Percentiles rank a stretch among this genome's conserved stretches.
phyloP scores from a whole-genome alignment of 2,329 filamentous ascomycete species.

The Scopulariopsis brevicaulis region DNA sequence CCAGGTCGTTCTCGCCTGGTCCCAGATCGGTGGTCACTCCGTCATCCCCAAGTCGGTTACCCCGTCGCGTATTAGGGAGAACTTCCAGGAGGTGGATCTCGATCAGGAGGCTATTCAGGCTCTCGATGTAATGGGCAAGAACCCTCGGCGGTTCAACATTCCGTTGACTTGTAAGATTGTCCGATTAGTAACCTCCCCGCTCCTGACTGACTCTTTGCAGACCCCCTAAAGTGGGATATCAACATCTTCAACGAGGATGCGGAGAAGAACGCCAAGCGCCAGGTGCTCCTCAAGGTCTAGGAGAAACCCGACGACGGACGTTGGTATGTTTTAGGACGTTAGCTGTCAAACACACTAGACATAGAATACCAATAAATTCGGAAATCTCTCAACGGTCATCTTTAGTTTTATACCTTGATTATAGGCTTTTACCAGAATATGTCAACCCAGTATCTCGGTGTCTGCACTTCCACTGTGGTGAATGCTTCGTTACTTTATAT shows the following conservation, averaged over 20 bases:
- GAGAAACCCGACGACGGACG: too few species aligned
- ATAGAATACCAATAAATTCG: too few species aligned
- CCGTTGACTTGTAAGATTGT: slow-evolving; percentile 25
- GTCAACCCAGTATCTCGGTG: too few species aligned
- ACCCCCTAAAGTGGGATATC: slow-evolving; percentile 43
- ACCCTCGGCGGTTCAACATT: slow-evolving; percentile 30
- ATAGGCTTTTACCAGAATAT: too few species aligned
- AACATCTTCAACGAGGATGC: slow-evolving; percentile 42
- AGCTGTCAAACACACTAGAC: too few species aligned
- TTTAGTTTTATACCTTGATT: too few species aligned
- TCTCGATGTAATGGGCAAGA: slow-evolving; percentile 50
- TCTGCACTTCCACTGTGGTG: too few species aligned
- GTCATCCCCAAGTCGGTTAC: slow-evolving; percentile 71
- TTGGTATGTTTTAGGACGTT: too few species aligned
- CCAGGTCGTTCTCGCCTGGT: slow-evolving; percentile 37
- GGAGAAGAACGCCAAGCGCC: slow-evolving; percentile 30
- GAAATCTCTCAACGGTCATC: too few species aligned
- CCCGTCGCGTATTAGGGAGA: slow-evolving; percentile 53
- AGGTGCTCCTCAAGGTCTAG: neutral
- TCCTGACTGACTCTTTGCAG: slow-evolving; percentile 15
- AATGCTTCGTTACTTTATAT: too few species aligned
- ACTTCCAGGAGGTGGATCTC: slow-evolving; percentile 58
- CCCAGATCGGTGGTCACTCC: slow-evolving; percentile 46
- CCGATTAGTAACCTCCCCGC: neutral
- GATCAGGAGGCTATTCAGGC: slow-evolving; percentile 44